Conservation (phyloP, 2,329 filamentous ascomycete species). For the Dendrostoma leiphaemia region DNA sequence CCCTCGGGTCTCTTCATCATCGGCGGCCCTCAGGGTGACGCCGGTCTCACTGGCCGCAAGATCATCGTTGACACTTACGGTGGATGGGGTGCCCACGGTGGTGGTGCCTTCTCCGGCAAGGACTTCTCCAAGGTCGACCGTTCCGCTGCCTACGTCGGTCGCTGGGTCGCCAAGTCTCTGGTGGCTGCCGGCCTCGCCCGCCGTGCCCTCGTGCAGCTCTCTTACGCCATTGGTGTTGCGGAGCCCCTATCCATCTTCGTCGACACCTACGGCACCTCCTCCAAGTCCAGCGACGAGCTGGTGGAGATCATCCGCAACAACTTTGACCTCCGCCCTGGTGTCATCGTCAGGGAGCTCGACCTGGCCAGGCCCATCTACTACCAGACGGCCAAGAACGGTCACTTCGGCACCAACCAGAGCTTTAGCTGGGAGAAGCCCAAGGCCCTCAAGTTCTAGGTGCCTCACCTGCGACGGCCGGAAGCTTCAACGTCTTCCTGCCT, state of each 20-base stretch:
- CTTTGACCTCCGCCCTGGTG: conserved; percentile 97
- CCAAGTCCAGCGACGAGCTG: conserved; percentile 86
- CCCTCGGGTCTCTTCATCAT: conserved; percentile 99
- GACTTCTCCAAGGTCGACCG: conserved; percentile 99
- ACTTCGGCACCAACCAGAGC: conserved; percentile 94
- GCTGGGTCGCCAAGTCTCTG: conserved; percentile 99
- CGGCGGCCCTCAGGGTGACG: conserved; percentile 97
- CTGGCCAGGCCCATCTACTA: conserved; percentile 96
- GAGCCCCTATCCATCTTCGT: conserved; percentile 98
- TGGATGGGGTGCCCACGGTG: conserved; percentile 99
- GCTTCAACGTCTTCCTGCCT: conserved; percentile 30
- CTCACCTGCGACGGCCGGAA: conserved; percentile 18
- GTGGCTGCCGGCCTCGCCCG: conserved; percentile 85
- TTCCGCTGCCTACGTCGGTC: conserved; percentile 93
- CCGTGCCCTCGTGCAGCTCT: conserved; percentile 94
- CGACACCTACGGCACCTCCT: conserved; percentile 93
- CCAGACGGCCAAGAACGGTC: conserved; percentile 98
- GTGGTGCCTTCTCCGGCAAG: conserved; percentile 99
- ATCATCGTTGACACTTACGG: conserved; percentile 99
- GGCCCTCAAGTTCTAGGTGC: conserved; percentile 79
- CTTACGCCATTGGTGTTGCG: conserved; percentile 97
- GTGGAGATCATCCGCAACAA: conserved; percentile 92
- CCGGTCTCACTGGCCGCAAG: conserved; percentile 97
- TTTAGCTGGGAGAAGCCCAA: conserved; percentile 99
- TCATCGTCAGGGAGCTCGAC: conserved; percentile 97